These are phyloP conservation scores for Vachellia collinsii DNA, from an alignment of 306 rosid genomes.

Conservation along the genomic window DNA sequence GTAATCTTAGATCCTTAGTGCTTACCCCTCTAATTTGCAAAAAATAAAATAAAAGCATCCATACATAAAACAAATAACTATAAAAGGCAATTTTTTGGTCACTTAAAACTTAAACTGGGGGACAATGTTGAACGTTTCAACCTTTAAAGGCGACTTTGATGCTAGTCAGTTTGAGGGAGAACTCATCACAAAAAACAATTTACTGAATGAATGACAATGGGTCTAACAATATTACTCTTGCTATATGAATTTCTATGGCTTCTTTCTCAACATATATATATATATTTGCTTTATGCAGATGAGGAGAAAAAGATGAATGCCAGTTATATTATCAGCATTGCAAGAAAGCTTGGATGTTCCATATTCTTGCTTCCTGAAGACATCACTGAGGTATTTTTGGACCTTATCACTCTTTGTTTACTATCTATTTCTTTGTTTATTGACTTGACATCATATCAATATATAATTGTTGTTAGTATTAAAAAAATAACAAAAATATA, in stretches of 20 bases:
- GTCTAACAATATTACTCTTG: not conserved
- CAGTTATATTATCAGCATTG: conserved; percentile 96
- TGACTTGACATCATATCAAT: not conserved
- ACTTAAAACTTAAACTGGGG: not conserved
- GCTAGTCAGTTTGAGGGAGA: not conserved
- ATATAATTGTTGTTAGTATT: not conserved
- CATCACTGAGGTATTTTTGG: conserved; percentile 78
- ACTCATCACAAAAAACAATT: not conserved
- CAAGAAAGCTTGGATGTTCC: conserved; percentile 97
- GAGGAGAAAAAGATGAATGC: conserved; percentile 97
- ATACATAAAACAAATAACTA: not conserved
- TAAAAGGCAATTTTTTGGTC: not conserved
- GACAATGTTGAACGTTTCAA: not conserved
- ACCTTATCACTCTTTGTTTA: conserved; percentile 3
- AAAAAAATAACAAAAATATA: not conserved
- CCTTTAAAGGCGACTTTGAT: not conserved
- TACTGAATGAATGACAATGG: not conserved
- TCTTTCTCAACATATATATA: not conserved
- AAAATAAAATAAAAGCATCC: too few relatives aligned
- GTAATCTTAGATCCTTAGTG: too few relatives aligned
- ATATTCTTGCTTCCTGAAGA: conserved; percentile 98
- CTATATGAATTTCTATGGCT: not conserved
- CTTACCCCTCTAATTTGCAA: too few relatives aligned
- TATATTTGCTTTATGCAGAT: conserved; percentile 48
- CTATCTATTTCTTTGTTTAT: not conserved